Conservation (phyloP, 257 asterid genomes). For the Nicotiana noctiflora region DNA sequence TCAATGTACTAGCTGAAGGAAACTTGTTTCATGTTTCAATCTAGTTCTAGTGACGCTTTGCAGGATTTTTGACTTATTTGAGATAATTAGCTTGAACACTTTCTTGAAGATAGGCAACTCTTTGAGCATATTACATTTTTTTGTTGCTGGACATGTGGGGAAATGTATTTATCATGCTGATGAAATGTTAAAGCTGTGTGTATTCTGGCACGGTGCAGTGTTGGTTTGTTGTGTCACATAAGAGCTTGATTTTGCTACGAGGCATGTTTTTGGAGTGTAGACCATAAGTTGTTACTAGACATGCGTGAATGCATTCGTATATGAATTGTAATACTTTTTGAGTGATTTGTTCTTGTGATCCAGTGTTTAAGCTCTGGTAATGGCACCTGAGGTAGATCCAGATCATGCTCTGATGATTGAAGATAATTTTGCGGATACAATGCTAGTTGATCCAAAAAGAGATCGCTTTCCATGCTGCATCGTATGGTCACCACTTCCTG, state of each 20-base stretch:
- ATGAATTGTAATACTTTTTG: background rate
- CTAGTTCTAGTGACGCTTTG: background rate
- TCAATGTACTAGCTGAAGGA: background rate
- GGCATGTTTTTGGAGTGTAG: background rate
- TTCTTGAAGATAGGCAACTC: background rate
- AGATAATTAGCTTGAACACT: background rate
- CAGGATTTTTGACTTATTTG: background rate
- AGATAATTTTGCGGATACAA: slow-evolving; percentile 18
- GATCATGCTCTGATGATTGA: slow-evolving; percentile 56
- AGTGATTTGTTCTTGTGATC: background rate
- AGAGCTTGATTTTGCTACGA: background rate
- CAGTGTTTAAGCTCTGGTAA: slow-evolving; percentile 25
- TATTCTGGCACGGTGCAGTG: background rate
- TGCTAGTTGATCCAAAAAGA: slow-evolving; percentile 49
- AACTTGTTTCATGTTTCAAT: background rate
- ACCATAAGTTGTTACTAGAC: background rate
- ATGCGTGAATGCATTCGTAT: background rate
- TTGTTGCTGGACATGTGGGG: background rate
- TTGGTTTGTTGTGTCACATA: background rate
- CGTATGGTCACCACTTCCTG: slow-evolving; percentile 94
- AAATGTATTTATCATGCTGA: background rate
- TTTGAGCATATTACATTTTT: background rate
- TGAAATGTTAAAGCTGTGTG: background rate
- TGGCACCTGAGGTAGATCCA: slow-evolving; percentile 43
- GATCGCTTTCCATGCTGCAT: slow-evolving; percentile 81